These are phyloP conservation scores for Gynostemma pentaphyllum DNA, from an alignment of 306 rosid species.

Conservation along the genomic window DNA sequence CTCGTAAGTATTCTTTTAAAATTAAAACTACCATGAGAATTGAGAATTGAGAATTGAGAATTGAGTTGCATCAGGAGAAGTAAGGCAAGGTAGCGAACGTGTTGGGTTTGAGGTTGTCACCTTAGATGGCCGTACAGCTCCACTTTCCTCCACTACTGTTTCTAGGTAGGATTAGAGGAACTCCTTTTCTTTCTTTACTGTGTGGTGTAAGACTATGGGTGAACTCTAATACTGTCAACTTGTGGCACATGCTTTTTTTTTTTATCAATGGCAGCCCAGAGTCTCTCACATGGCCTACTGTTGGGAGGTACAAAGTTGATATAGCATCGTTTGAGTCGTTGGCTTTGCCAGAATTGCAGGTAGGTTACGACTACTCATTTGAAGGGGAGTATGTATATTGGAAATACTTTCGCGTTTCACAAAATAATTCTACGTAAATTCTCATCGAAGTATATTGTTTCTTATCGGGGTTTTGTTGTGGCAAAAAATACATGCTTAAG, in stretches of 20 bases:
- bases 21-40: no score
- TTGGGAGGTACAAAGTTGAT: constrained; percentile 72
- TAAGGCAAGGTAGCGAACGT: constrained; percentile 41
- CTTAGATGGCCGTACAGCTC: constrained; percentile 55
- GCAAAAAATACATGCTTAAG: no score
- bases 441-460: no score
- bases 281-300: constrained; percentile 67
- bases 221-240: not conserved
- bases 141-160: constrained; percentile 47
- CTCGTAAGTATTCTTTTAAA: constrained; percentile 43
- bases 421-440: no score
- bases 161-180: constrained; percentile 56
- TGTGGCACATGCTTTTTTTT: constrained; percentile 5
- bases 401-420: not conserved
- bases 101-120: constrained; percentile 75
- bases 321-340: constrained; percentile 62
- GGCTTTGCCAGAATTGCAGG: constrained; percentile 78
- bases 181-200: not conserved
- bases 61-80: constrained; percentile 43
- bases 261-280: constrained; percentile 35
- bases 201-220: no score
- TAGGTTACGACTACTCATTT: constrained; percentile 5
- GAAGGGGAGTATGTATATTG: not conserved
- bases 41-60: no score
- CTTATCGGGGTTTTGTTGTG: no score